Base-by-base conservation (phyloP, 306 rosid genomes). In the Pyrus bretschneideri region DNA sequence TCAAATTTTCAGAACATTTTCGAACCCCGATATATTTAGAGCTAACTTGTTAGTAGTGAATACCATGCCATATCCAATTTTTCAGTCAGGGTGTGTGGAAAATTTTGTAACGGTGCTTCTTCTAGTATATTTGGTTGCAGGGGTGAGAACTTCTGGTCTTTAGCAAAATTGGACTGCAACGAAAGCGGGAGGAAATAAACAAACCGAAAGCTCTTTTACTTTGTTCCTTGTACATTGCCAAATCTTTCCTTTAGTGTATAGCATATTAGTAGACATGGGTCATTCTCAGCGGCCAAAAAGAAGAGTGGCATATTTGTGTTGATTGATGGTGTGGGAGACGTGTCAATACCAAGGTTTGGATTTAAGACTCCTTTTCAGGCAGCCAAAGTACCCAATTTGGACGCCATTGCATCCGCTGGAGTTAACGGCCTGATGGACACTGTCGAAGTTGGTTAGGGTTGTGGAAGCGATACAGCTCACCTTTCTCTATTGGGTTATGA, bases 381-480 rank as follows among this genome's bases (percentile, higher is more conserved):
- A 31, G 99, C 97, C 49, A 86, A 87, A 81, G 55, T 89, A 10
- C 92, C 96, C 30, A 79, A 88, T 86, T 87, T 95, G 87, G 99
- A 95, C 82, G 91, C 87, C 61, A 84, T 95, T 64, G 93, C 99
- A 29, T 90, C 99, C 4, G 93, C 97, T 70, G 97, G 97, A 69
- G 86, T 92, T 75, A 95, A 89, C 73, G 99, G 97, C 73, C 80
- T 95, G 27, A 92, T 95, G 99, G 99, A 95, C 81, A 97, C 97
- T 61, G 99, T 95, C 49, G 97, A 95, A 86, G 97, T 90, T 76
- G 99, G 99, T 30, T 84, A 92, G 88, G 99, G 89, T 76, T 95
- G 97, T 73, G 99, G 97, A 79, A 95, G 99, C 80, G 97, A 95
- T 84, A 95, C 99, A 44, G 97, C 99, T 82, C 97, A 95, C 83